These are phyloP conservation scores for Dendrostoma leiphaemia DNA, from an alignment of 2,329 filamentous ascomycete genomes.

Conservation along the genomic window DNA sequence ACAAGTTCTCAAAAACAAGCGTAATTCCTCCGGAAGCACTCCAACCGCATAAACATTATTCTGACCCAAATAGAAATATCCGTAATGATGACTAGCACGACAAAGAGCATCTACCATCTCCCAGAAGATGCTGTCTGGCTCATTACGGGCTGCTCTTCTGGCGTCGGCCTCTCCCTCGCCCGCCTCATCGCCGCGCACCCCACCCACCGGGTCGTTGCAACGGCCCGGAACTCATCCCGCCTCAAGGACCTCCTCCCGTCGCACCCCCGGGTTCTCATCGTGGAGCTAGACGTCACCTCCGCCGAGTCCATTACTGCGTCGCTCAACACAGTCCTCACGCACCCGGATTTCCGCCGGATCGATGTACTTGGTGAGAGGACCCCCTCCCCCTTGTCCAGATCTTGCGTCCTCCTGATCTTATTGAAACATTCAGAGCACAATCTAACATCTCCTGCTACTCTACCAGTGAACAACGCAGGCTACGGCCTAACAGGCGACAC, in stretches of 20 bases:
- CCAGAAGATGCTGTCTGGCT: slow-evolving; percentile 38
- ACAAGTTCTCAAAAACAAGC: no score
- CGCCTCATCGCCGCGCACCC: slow-evolving; percentile 23
- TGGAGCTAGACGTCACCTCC: slow-evolving; percentile 43
- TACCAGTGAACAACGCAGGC: slow-evolving; percentile 35
- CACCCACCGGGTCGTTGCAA: slow-evolving; percentile 26
- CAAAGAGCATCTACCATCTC: slow-evolving; percentile 19
- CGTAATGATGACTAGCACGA: not conserved
- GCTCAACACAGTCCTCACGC: slow-evolving; percentile 27
- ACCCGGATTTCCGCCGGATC: slow-evolving; percentile 31
- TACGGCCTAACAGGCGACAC: slow-evolving; percentile 39
- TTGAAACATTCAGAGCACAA: no score
- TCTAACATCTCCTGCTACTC: not conserved
- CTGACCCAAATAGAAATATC: not conserved
- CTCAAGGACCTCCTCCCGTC: slow-evolving; percentile 34
- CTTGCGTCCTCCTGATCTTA: not conserved
- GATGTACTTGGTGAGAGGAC: slow-evolving; percentile 25
- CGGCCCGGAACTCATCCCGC: slow-evolving; percentile 32
- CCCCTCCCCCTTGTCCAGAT: not conserved
- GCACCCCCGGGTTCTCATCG: slow-evolving; percentile 33
- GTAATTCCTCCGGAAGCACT: no score
- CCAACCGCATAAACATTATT: not conserved
- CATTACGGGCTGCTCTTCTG: slow-evolving; percentile 32
- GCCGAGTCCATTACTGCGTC: slow-evolving; percentile 29
- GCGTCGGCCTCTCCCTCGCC: slow-evolving; percentile 26